Evolutionary conservation across 2,329 filamentous ascomycete genomes (phyloP).

Genomic region (Tolypocladium guangdongense): DNA sequence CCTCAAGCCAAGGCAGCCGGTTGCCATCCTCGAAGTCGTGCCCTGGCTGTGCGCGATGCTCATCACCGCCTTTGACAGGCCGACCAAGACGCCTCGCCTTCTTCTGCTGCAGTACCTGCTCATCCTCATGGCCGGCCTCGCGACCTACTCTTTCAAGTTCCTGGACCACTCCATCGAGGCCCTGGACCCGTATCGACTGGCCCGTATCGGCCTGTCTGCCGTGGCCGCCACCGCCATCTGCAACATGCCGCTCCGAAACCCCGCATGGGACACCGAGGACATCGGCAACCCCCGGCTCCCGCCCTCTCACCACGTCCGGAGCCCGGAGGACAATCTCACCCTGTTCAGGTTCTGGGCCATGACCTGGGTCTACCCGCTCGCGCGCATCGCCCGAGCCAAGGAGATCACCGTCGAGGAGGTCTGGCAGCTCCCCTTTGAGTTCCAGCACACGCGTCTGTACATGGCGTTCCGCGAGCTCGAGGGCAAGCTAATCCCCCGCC

Average conservation of each 20-base stretch:
- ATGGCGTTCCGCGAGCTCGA: conserved; percentile 60
- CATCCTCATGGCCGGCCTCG: conserved; percentile 20
- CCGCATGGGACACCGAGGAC: conserved; percentile 18
- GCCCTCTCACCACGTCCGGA: conserved; percentile 39
- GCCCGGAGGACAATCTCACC: conserved; percentile 66
- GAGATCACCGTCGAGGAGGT: conserved; percentile 71
- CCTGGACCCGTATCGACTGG: conserved; percentile 13
- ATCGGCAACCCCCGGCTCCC: conserved; percentile 17
- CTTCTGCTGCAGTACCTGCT: conserved; percentile 27
- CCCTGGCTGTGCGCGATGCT: conserved; percentile 29
- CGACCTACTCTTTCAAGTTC: conserved; percentile 18
- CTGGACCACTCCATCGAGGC: conserved; percentile 11
- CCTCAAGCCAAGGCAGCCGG: conserved; percentile 13
- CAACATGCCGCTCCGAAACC: conserved; percentile 26
- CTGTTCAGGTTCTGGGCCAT: conserved; percentile 80
- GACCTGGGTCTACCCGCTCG: conserved; percentile 70
- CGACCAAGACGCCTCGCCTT: conserved; percentile 29
- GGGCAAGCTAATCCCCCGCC: conserved; percentile 59
- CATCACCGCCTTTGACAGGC: conserved; percentile 25
- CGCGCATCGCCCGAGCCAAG: conserved; percentile 49
- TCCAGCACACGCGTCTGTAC: conserved; percentile 69
- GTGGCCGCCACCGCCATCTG: conserved; percentile 19
- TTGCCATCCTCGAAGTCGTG: conserved; percentile 20
- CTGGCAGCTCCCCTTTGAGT: conserved; percentile 70
- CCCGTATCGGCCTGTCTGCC: conserved; percentile 11